Percentiles rank a stretch among this genome's conserved stretches.
phyloP scores from a whole-genome alignment of 2,329 filamentous ascomycete species.

The Arthrobotrys sphaeroides region DNA sequence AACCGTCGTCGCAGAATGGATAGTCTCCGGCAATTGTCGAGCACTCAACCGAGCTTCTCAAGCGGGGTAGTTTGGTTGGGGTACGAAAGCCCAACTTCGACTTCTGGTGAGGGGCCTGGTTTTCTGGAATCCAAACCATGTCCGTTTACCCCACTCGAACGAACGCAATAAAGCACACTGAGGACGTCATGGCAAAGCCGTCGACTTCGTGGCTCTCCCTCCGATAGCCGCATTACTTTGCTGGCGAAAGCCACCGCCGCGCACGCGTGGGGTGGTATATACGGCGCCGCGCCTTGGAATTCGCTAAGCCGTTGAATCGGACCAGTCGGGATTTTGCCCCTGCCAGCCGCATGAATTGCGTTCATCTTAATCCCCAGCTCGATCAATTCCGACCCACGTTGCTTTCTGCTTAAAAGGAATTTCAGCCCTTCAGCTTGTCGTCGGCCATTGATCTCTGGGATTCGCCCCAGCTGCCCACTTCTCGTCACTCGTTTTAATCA shows the following conservation, averaged over 20 bases:
- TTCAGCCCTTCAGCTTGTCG: not conserved
- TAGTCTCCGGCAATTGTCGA: conserved; percentile 6
- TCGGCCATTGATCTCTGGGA: not conserved
- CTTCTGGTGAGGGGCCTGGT: not conserved
- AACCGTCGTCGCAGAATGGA: not conserved
- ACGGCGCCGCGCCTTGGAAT: not conserved
- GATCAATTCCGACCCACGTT: not conserved
- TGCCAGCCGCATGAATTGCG: conserved; percentile 8
- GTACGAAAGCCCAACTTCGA: not conserved
- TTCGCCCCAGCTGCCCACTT: not conserved
- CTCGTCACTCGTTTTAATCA: not conserved
- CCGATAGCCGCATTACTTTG: too few relatives aligned
- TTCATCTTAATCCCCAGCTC: not conserved
- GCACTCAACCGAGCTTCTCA: not conserved
- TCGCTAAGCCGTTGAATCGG: not conserved
- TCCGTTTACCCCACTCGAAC: conserved; percentile 12
- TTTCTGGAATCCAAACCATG: not conserved
- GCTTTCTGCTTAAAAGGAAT: not conserved
- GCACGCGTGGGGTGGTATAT: not conserved
- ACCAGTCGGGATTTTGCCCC: not conserved
- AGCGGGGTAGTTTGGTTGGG: conserved; percentile 8
- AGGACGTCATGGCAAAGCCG: not conserved
- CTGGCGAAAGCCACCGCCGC: too few relatives aligned
- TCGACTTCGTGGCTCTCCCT: not conserved
- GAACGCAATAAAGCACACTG: not conserved